phyloP scores from a whole-genome alignment of 2,329 filamentous ascomycete genomes.

The Clonostachys byssicola region DNA sequence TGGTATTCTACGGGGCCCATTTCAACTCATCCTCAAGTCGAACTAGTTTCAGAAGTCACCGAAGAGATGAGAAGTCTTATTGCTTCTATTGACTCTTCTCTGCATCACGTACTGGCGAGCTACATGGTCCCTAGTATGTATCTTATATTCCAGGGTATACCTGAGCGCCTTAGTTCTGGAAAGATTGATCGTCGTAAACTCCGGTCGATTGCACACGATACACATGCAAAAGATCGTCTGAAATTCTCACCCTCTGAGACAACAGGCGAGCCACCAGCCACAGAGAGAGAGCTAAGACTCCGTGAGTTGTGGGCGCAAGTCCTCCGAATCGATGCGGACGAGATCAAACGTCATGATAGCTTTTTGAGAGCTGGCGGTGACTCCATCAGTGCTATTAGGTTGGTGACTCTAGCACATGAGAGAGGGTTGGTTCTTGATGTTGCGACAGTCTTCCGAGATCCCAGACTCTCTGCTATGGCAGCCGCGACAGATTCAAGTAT shows the following conservation, averaged over 20 bases:
- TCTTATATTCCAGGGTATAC: conserved; percentile 11
- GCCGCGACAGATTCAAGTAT: conserved; percentile 1
- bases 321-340: conserved; percentile 16
- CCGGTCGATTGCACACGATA: conserved; percentile 7
- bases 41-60: neutral
- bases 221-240: conserved; percentile 12
- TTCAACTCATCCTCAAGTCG: neutral
- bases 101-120: conserved; percentile 9
- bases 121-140: conserved; percentile 8
- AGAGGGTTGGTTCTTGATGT: conserved; percentile 29
- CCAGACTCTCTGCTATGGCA: conserved; percentile 35
- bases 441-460: conserved; percentile 30
- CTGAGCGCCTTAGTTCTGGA: conserved; percentile 4
- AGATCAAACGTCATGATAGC: conserved; percentile 23
- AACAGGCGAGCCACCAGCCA: conserved; percentile 14
- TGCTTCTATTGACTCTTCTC: neutral
- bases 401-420: conserved; percentile 30
- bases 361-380: conserved; percentile 40
- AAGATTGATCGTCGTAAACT: conserved; percentile 16
- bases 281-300: conserved; percentile 23
- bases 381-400: conserved; percentile 38
- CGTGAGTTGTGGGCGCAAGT: conserved; percentile 23
- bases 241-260: neutral
- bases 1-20: neutral
- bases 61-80: neutral